Base-by-base conservation (phyloP, 345 rosid genomes). In the Hirschfeldia incana region DNA sequence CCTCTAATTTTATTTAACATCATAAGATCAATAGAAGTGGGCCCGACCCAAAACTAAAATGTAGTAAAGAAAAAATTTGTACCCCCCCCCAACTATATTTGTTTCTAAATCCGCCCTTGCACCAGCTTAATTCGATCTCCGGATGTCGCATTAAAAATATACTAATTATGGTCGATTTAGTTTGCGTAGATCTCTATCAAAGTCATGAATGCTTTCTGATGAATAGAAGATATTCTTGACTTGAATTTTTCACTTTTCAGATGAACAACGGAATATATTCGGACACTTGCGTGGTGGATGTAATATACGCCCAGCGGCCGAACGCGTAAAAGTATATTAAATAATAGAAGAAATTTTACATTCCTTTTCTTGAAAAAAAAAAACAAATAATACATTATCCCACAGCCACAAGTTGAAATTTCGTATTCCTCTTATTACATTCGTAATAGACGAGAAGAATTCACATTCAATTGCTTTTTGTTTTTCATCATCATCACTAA, bases 401-500 rank as follows among this genome's bases (percentile, higher is more conserved):
- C 70, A 74, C 28, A 57, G 34, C 27, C 27, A 74, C 72, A 72
- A 61, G 61, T 42, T 42, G 72, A 21, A 72, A 59, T 37, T 71
- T 66, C 67, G 64, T 74, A 74, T 69, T 69, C 61, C 16, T 79
- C 70, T 64, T 69, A 66, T 78, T 66, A 59, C 67, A 68, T 61
- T 73, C 69, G 55, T 69, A 49, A 70, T 51, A 63, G 26, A 42
- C 57, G 69, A 34, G 42, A 65, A 67, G 44, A 28, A 17, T 61
- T 74, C 66, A 68, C 70, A 73, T 61, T 79, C 16, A 59, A 78
- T n/a, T 10, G 30, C 5, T 66, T 72, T 65, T 1, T 58, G 36
- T 78, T 67, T 66, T 66, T 78, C 77, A 78, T 72, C 82, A 78
- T 78, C 55, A 44, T 44, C 60, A 21, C 21, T 21, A 21, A 21